phyloP scores from a whole-genome alignment of 345 rosid species.

The Eucalyptus leucophloia region DNA sequence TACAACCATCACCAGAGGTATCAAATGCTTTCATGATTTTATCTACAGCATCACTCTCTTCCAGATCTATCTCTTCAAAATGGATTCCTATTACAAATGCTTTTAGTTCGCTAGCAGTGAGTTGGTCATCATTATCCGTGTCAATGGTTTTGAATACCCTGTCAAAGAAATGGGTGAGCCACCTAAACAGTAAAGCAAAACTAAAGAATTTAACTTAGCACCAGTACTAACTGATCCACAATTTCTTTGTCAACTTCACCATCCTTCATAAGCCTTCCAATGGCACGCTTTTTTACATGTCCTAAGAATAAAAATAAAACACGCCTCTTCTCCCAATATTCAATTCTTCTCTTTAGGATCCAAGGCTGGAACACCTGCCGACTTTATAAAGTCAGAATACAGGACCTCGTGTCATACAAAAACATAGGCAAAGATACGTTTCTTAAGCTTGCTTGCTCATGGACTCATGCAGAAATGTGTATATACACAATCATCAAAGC shows the following conservation, averaged over 20 bases:
- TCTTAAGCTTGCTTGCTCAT: not conserved
- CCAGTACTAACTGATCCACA: slow-evolving; percentile 32
- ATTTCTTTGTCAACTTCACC: slow-evolving; percentile 44
- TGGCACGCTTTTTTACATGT: slow-evolving; percentile 48
- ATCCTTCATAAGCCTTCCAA: slow-evolving; percentile 55
- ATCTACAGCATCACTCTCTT: slow-evolving; percentile 48
- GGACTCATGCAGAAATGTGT: not conserved
- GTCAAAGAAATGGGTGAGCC: not conserved
- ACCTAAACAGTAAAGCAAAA: not conserved
- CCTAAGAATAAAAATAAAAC: slow-evolving; percentile 60
- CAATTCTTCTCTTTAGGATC: slow-evolving; percentile 17
- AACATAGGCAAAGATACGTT: accelerated
- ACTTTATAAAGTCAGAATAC: not conserved
- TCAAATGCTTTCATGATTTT: slow-evolving; percentile 69
- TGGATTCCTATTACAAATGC: slow-evolving; percentile 70
- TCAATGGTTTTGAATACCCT: slow-evolving; percentile 74
- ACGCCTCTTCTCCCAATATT: slow-evolving; percentile 19
- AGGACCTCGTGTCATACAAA: not conserved
- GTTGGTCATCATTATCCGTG: slow-evolving; percentile 22
- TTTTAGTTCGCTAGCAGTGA: slow-evolving; percentile 44
- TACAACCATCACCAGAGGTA: slow-evolving; percentile 12
- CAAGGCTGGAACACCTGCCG: slow-evolving; percentile 21
- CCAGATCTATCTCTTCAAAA: slow-evolving; percentile 68
- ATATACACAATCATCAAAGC: not conserved
- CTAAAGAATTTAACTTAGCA: not conserved